These are phyloP conservation scores for Cajanus cajan DNA, from an alignment of 306 rosid genomes.

Conservation along the genomic window DNA sequence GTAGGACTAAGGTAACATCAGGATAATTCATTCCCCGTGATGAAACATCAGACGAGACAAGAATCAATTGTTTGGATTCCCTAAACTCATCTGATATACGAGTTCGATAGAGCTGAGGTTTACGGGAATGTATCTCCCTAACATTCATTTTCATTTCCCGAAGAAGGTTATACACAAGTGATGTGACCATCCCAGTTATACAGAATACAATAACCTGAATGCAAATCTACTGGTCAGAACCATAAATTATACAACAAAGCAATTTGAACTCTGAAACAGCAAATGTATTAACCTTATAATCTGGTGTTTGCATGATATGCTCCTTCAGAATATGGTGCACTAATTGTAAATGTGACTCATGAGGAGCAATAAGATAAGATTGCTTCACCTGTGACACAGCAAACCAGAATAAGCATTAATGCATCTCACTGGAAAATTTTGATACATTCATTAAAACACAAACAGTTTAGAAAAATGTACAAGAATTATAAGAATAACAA, in stretches of 20 bases:
- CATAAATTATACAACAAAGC: constrained; percentile 10
- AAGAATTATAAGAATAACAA: neutral
- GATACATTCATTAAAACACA: constrained; percentile 10
- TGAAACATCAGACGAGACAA: constrained; percentile 90
- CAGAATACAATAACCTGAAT: constrained; percentile 91
- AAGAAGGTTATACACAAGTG: constrained; percentile 66
- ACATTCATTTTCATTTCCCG: constrained; percentile 93
- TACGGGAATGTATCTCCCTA: constrained; percentile 88
- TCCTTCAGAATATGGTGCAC: constrained; percentile 72
- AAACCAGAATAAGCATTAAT: constrained; percentile 34
- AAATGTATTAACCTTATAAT: constrained; percentile 66
- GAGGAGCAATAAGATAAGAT: constrained; percentile 68
- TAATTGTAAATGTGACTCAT: constrained; percentile 72
- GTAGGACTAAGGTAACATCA: constrained; percentile 89
- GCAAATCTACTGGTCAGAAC: constrained; percentile 32
- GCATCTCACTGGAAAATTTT: constrained; percentile 7
- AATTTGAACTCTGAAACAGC: constrained; percentile 11
- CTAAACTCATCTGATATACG: constrained; percentile 87
- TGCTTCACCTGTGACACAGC: constrained; percentile 63
- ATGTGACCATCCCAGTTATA: constrained; percentile 77
- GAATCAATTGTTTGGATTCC: constrained; percentile 71
- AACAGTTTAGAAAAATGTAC: constrained; percentile 8
- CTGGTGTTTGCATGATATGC: constrained; percentile 66
- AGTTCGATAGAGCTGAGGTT: constrained; percentile 80
- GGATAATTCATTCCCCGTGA: constrained; percentile 95